Base-by-base conservation (phyloP, 306 rosid species). In the Cercis canadensis region DNA sequence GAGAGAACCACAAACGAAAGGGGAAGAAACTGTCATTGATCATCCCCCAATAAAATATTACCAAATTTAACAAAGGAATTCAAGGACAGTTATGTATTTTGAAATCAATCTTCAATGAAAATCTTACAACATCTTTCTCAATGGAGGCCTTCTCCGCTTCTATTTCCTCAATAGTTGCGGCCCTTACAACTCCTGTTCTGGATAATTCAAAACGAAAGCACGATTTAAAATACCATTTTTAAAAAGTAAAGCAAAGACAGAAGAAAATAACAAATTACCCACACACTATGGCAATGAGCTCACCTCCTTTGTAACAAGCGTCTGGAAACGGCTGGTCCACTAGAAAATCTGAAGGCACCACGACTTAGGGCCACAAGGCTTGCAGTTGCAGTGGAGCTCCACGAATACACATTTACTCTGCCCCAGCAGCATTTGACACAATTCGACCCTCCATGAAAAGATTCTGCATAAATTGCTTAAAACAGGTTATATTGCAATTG, bases 121-220 rank as follows among this genome's bases (percentile, higher is more conserved):
- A 15, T 75, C 92, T 83, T 79, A 94, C 99, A 72, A 78, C 90
- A 73, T 94, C 97, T 53, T 83, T 86, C 80, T 85, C 96, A 18
- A 94, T 89, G 56, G 68, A 54, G 5, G 96, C 66, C 47, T 94
- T 94, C 67, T 94, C 96, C 0, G 96, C 99, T 87, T 94, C 96
- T 37, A 94, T 94, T 87, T 94, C 99, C 74, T 91, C 99, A n/a
- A 88, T 80, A 65, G 97, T 91, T 32, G 99, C 96, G 12, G 96
- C 91, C 61, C 84, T 87, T 18, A 91, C 90, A 69, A 76, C 31
- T 67, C 73, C 75, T 40, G 55, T 80, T 84, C 90, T 92, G 69
- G 14, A 57, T 4, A 40, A 19, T 69, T 16, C 4, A 45, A 15
- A 61, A 68, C 24, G 16, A 0, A 24, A 8, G 51, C 29, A 63